phyloP scores from a whole-genome alignment of 2,329 filamentous ascomycete genomes.

The Fusarium pininemorale region DNA sequence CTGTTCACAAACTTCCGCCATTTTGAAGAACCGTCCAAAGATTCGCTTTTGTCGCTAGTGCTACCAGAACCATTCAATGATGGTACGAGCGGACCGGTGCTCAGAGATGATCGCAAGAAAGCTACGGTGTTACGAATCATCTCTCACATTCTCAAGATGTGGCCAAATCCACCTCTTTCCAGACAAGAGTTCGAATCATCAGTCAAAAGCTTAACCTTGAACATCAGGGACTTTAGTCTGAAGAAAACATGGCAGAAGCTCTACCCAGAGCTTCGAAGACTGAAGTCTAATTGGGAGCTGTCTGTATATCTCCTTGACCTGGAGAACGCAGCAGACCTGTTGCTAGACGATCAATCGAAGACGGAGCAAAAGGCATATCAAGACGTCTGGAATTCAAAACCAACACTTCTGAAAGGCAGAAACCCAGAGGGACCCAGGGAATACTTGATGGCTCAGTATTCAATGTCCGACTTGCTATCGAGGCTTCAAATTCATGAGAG shows the following conservation, averaged over 20 bases:
- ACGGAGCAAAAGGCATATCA: neutral
- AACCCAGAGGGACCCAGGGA: accelerated
- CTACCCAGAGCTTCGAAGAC: neutral
- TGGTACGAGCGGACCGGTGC: accelerated
- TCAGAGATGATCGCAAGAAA: accelerated
- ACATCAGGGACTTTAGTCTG: neutral
- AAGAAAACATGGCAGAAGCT: neutral
- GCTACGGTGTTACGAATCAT: neutral
- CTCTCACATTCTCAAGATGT: neutral
- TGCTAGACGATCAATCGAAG: neutral
- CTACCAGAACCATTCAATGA: neutral
- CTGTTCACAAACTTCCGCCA: constrained; percentile 14
- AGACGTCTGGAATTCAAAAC: neutral
- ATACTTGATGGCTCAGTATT: accelerated
- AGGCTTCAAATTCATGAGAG: neutral
- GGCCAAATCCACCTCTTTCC: neutral
- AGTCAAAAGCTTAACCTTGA: accelerated
- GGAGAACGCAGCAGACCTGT: neutral
- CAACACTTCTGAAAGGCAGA: accelerated
- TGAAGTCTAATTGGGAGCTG: neutral
- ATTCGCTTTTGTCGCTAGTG: neutral
- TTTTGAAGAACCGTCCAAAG: neutral
- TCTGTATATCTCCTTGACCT: neutral
- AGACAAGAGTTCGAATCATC: neutral
- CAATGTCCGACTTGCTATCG: neutral